A percentile compares a stretch with the other conserved stretches of the same genome.
Conservation (phyloP, 2,329 filamentous ascomycete genomes). For the Emydomyces testavorans region DNA sequence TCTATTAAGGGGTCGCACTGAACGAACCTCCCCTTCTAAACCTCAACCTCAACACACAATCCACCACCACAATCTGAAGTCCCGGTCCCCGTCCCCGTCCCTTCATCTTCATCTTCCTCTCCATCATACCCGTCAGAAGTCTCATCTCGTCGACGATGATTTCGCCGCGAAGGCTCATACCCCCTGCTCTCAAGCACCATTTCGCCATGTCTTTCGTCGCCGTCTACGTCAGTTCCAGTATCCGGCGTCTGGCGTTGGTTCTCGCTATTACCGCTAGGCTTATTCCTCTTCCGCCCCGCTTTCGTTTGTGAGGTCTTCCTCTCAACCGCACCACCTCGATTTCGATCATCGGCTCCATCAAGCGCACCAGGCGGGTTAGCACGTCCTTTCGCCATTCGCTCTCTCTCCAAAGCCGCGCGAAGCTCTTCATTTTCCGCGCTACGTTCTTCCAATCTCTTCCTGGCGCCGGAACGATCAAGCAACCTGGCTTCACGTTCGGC, state of each 20-base stretch:
- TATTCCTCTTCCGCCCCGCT: neutral
- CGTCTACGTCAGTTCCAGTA: slow-evolving; percentile 1
- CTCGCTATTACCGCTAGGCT: neutral
- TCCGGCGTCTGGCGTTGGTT: slow-evolving; percentile 3
- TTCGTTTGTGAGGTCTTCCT: neutral
- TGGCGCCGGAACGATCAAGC: slow-evolving; percentile 70
- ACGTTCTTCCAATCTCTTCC: slow-evolving; percentile 67
- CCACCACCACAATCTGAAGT: slow-evolving; percentile 16
- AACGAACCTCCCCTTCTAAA: slow-evolving; percentile 9
- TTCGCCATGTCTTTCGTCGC: slow-evolving; percentile 10
- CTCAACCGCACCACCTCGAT: neutral
- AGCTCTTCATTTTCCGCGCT: slow-evolving; percentile 62
- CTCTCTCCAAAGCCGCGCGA: slow-evolving; percentile 51
- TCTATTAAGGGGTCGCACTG: neutral
- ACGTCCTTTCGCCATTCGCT: slow-evolving; percentile 31
- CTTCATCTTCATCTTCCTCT: slow-evolving; percentile 15
- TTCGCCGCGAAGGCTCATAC: slow-evolving; percentile 4
- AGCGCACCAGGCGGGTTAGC: neutral
- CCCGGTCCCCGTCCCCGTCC: slow-evolving; percentile 14
- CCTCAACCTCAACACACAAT: slow-evolving; percentile 18
- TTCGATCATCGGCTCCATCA: slow-evolving; percentile 5
- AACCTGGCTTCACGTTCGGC: slow-evolving; percentile 77
- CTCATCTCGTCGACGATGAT: neutral
- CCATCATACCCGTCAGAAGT: slow-evolving; percentile 15
- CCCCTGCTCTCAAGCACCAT: slow-evolving; percentile 10